Percentiles rank a stretch among this genome's conserved stretches.
phyloP scores from a whole-genome alignment of 805 yeast genomes.

The Metschnikowia picachoensis region DNA sequence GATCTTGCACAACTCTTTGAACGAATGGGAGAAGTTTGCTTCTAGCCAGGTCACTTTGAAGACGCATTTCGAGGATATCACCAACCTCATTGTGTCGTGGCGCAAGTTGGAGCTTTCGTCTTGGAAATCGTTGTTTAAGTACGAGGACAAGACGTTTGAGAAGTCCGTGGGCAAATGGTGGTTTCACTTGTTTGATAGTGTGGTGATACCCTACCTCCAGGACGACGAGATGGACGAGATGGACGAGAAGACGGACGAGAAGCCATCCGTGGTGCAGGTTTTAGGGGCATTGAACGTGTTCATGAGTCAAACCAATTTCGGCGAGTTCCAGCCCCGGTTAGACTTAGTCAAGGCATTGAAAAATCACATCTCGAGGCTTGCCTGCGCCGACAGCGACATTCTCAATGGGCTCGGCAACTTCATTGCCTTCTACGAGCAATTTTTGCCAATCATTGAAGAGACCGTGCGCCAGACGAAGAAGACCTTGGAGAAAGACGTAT shows the following conservation, averaged over 20 bases:
- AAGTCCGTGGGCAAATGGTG: slow-evolving; percentile 75
- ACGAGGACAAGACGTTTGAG: slow-evolving; percentile 52
- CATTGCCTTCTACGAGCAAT: slow-evolving; percentile 64
- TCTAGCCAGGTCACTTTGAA: slow-evolving; percentile 67
- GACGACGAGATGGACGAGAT: slow-evolving; percentile 4
- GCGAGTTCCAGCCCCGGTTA: slow-evolving; percentile 66
- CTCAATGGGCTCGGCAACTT: slow-evolving; percentile 52
- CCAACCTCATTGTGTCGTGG: slow-evolving; percentile 81
- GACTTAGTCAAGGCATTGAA: slow-evolving; percentile 61
- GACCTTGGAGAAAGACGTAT: slow-evolving; percentile 68
- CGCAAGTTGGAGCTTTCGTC: slow-evolving; percentile 80
- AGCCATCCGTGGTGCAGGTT: slow-evolving; percentile 21
- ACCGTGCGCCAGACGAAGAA: slow-evolving; percentile 45
- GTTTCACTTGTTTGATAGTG: slow-evolving; percentile 82
- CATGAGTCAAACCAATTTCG: slow-evolving; percentile 69
- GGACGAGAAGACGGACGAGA: slow-evolving; percentile 25
- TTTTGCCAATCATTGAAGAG: slow-evolving; percentile 45
- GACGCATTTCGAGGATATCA: slow-evolving; percentile 51
- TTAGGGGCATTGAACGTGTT: slow-evolving; percentile 66
- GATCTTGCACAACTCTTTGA: slow-evolving; percentile 73
- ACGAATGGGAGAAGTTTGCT: slow-evolving; percentile 95
- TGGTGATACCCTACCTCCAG: slow-evolving; percentile 51
- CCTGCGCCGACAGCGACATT: slow-evolving; percentile 19
- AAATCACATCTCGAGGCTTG: slow-evolving; percentile 37
- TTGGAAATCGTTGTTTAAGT: slow-evolving; percentile 73